Evolutionary conservation across 306 rosid species (phyloP), one percentile per base, ranked within the genome.

Genomic region (Mucuna pruriens): DNA sequence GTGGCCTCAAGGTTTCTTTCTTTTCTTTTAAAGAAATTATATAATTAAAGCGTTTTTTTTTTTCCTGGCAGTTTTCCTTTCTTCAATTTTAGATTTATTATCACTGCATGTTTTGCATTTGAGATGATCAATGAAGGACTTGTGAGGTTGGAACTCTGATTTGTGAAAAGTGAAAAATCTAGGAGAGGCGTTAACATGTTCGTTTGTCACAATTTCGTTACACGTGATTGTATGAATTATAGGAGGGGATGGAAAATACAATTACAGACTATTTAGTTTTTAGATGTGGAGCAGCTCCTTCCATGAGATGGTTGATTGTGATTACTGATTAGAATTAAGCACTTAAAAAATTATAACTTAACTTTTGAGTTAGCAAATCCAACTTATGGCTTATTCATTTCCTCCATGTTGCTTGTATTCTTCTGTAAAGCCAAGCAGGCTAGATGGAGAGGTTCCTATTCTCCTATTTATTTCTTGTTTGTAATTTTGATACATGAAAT

Each of bases 1-100:
- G 95, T 61, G 95, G 95, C 61, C 84, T 9, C 25, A 91, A 87
- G 95, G 94, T 91, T 83, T 9, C 7, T 31, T 71, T 10, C 26
- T 16, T 38, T 9, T 15, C 1, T n/a, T 29, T 11, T 25, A 63
- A 13, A 26, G 12, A 29, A 13, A 34, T n/a, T n/a, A n/a, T 29
- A 12, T 52, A 55, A 55, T 77, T 51, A 4, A 42, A 19, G 31
- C n/a, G n/a, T 3, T 74, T 2, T 71, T 75, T 33, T 12, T 36
- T 57, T 25, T 16, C 57, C n/a, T 39, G 0, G 22, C 15, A 10
- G 31, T 12, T 23, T 81, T n/a, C 33, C 52, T 63, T 68, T 54
- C 20, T 34, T 19, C 7, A 62, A 34, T 38, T 45, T 70, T 51
- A 73, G 84, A 85, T 79, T 74, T 83, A 5, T 80, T 16, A 15